Base-by-base conservation (phyloP, 164 flowering plant genomes). In the Protea cynaroides region DNA sequence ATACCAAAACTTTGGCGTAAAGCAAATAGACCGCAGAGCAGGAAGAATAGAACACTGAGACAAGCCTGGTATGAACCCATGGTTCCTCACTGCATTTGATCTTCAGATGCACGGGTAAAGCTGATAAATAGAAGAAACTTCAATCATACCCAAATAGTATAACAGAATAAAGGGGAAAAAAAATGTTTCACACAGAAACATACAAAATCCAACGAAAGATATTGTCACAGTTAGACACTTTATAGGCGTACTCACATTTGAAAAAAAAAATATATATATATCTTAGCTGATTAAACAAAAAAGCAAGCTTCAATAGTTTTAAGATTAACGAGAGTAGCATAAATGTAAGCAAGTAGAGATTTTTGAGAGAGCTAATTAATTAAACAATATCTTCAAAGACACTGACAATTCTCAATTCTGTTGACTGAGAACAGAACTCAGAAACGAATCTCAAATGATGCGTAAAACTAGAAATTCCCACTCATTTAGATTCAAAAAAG, bases 41-140 rank as follows among this genome's bases (percentile, higher is more conserved):
- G 3, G 25, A n/a, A n/a, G n/a, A 65, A 56, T 43, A 66, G 63
- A 65, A 56, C 7, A 25, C 59, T 22, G 18, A 55, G 46, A 57
- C 22, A 56, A 36, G 25, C 47, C 58, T 21, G n/a, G 47, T 23
- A n/a, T 59, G 52, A 62, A 59, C 60, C 73, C 80, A 77, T 77
- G 19, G 59, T 66, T 66, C 66, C 57, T 67, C 72, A 67, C 67
- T 60, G 11, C 77, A 66, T 68, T 49, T 72, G 69, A 59, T 52
- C 36, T 36, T 46, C 38, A 14, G 49, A 22, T 58, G 69, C 50
- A 25, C 71, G 58, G 43, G 49, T 21, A 57, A 56, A 54, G 40
- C 21, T 49, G 15, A 62, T 23, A 67, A 40, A 62, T 36, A 54
- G 10, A 47, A 62, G 21, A 23, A 14, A 56, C 24, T 11, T 62